phyloP scores from a whole-genome alignment of 768 basidiomycete species.

The Mycena capillaripes region DNA sequence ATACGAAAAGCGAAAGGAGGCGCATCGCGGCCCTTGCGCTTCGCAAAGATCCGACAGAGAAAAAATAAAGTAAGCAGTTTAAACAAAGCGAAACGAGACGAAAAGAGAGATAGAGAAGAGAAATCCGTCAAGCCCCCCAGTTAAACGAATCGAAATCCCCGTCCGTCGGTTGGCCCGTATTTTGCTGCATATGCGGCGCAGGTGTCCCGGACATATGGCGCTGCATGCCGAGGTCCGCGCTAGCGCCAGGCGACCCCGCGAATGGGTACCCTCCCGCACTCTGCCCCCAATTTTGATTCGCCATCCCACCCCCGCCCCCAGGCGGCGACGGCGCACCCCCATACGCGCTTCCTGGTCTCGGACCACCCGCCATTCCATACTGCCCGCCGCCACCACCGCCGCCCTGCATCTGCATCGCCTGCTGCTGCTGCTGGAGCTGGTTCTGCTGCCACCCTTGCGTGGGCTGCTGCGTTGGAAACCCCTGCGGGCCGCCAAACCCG shows the following conservation, averaged over 20 bases:
- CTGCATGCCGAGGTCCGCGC: conserved; percentile 45
- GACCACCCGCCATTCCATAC: conserved; percentile 42
- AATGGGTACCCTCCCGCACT: conserved; percentile 54
- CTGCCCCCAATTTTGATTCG: conserved; percentile 41
- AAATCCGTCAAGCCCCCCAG: conserved; percentile 55
- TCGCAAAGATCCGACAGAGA: neutral
- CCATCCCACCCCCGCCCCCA: conserved; percentile 49
- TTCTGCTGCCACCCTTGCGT: conserved; percentile 55
- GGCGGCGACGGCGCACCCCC: conserved; percentile 60
- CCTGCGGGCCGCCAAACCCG: conserved; percentile 39
- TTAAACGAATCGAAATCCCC: conserved; percentile 73
- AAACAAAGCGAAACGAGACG: neutral
- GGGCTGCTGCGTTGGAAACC: conserved; percentile 50
- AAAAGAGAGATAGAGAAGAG: neutral
- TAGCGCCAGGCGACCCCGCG: conserved; percentile 50
- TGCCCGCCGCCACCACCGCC: conserved; percentile 49
- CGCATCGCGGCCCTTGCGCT: too few relatives aligned
- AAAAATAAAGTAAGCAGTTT: conserved; percentile 7
- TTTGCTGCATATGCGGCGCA: conserved; percentile 55
- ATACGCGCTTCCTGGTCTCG: conserved; percentile 36
- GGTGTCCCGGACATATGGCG: conserved; percentile 69
- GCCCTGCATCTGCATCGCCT: conserved; percentile 46
- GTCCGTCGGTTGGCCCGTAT: conserved; percentile 58
- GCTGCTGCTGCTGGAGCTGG: conserved; percentile 48
- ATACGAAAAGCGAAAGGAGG: neutral